Base-by-base conservation (phyloP, 257 asterid species). In the Penstemon newberryi region DNA sequence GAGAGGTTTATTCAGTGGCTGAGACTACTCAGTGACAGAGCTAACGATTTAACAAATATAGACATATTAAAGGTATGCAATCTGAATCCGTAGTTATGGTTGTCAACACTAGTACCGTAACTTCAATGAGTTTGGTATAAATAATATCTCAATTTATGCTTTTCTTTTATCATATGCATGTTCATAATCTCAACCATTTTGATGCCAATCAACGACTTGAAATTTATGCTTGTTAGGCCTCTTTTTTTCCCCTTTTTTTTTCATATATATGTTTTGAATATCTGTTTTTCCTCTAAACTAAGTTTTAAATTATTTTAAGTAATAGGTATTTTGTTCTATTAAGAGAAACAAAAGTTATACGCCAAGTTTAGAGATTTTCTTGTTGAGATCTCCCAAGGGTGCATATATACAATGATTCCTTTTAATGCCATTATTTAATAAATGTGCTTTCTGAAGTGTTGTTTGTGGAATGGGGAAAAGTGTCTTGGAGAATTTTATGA, bases 1-100 rank as follows among this genome's bases (percentile, higher is more conserved):
- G 99, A 94, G 91, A 92, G 99, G 78, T 90, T 87, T 79, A 89
- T 86, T 79, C 99, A 90, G 73, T 94, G 99, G 99, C 82, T 94
- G 76, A 81, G 99, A 81, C 84, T 87, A 69, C 95, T 94, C 73
- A 94, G 97, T 82, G 97, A 89, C 76, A 84, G 86, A 80, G 99
- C 96, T 61, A 87, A 84, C 81, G 87, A 89, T 47, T 74, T 94
- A 77, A 85, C 96, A 55, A 94, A 89, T 73, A 85, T 90, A 70
- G 99, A 94, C 77, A 94, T 94, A 78, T 76, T 94, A 70, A 94
- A 94, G 99, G 99, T 88, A 82, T 47, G 54, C 60, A 51, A 60
- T 63, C 67, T 58, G 33, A 25, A 25, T 25, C 33, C 33, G 33
- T 25, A 25, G 33, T 25, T 25, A 25, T 25, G 1, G 33, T 25